phyloP scores from a whole-genome alignment of 352 stramenopile genomes.

The Chrysophaeum taylorii region DNA sequence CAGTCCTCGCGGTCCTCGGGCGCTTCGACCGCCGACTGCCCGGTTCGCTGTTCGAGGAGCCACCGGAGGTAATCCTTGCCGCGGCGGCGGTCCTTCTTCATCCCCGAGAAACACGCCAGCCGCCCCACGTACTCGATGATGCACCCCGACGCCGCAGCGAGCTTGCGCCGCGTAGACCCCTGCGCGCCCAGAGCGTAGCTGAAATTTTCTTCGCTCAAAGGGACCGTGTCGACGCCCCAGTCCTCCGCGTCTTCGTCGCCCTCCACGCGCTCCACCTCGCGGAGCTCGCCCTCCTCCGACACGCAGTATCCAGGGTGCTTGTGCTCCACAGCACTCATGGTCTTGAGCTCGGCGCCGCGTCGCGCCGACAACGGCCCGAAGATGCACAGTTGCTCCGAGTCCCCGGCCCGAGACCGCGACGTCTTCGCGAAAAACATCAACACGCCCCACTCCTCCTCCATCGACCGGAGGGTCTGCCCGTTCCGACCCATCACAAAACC shows the following conservation, averaged over 20 bases:
- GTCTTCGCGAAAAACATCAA: conserved; percentile 20
- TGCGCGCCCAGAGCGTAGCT: conserved; percentile 5
- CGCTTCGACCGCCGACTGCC: not conserved
- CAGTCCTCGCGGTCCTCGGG: conserved; percentile 7
- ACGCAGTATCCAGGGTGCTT: conserved; percentile 13
- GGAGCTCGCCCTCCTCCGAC: not conserved
- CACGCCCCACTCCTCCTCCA: conserved; percentile 20
- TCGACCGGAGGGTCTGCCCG: conserved; percentile 8
- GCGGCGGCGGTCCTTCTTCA: not conserved
- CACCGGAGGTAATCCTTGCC: conserved; percentile 13
- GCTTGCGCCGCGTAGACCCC: conserved; percentile 1
- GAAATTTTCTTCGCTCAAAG: not conserved
- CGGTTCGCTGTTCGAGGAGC: conserved; percentile 10
- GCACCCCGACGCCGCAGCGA: conserved; percentile 13
- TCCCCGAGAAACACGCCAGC: conserved; percentile 7
- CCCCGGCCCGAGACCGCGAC: not conserved
- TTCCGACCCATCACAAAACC: conserved; percentile 14
- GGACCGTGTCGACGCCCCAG: not conserved
- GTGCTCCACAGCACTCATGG: conserved; percentile 10
- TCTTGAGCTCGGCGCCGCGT: conserved; percentile 12
- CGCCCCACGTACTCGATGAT: conserved; percentile 1
- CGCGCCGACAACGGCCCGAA: conserved; percentile 6
- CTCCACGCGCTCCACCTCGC: not conserved
- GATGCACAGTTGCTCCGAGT: conserved; percentile 5
- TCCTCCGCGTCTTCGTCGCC: not conserved